Percentiles rank a stretch among this genome's conserved stretches.
Evolutionary conservation across 345 rosid species (phyloP).

Genomic region (Ailanthus altissimus): DNA sequence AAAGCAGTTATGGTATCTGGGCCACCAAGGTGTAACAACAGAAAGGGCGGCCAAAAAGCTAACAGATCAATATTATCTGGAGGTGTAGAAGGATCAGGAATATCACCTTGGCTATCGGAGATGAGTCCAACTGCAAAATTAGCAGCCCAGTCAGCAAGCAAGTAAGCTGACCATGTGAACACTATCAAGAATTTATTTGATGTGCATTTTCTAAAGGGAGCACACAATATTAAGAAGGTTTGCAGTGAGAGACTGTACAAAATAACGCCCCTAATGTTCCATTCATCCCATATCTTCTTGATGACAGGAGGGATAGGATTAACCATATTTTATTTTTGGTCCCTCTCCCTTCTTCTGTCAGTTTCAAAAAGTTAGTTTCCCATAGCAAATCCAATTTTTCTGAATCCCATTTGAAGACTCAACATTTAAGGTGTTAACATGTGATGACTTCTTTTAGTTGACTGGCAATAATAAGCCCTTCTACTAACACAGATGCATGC

Average conservation of each 20-base stretch:
- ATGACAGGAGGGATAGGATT: constrained; percentile 37
- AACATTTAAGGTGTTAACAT: too few species aligned
- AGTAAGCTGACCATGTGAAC: constrained; percentile 58
- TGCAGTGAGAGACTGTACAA: constrained; percentile 60
- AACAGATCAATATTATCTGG: constrained; percentile 38
- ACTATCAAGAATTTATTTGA: constrained; percentile 32
- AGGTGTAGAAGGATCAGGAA: background rate
- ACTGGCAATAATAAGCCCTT: too few species aligned
- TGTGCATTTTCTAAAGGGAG: constrained; percentile 55
- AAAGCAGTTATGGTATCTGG: constrained; percentile 70
- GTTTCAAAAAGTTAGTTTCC: too few species aligned
- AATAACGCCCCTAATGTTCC: constrained; percentile 63
- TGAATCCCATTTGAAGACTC: too few species aligned
- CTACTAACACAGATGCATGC: too few species aligned
- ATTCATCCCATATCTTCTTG: constrained; percentile 41
- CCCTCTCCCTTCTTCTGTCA: too few species aligned
- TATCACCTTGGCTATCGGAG: constrained; percentile 35
- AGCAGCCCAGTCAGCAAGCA: constrained; percentile 64
- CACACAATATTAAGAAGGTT: constrained; percentile 44
- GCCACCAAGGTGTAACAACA: constrained; percentile 69
- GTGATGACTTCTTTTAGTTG: too few species aligned
- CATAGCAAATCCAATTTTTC: too few species aligned
- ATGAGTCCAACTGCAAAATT: constrained; percentile 59
- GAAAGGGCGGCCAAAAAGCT: constrained; percentile 77
- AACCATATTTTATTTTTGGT: constrained; percentile 26